These are phyloP conservation scores for Rauvolfia tetraphylla DNA, from an alignment of 257 asterid species.

Conservation along the genomic window DNA sequence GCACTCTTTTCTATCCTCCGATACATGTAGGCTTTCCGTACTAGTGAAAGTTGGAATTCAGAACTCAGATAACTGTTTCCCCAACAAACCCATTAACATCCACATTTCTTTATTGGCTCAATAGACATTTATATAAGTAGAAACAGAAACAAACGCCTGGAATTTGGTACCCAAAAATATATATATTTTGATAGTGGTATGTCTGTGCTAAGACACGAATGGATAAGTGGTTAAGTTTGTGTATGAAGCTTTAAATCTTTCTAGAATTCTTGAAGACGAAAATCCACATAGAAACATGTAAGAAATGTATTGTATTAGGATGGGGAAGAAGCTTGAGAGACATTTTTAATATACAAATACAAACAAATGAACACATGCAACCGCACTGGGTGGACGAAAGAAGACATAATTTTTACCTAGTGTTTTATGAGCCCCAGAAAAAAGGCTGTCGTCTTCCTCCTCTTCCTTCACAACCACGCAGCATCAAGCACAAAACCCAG, in stretches of 20 bases:
- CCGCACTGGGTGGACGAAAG: constrained; percentile 20
- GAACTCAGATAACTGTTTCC: constrained; percentile 13
- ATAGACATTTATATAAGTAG: constrained; percentile 1
- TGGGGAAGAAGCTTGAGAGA: background rate
- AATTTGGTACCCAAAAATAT: background rate
- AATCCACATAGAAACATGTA: constrained; percentile 8
- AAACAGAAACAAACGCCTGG: constrained; percentile 15
- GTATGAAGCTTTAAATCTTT: constrained; percentile 44
- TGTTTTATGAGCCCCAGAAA: constrained; percentile 14
- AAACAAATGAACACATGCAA: constrained; percentile 25
- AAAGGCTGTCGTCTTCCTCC: constrained; percentile 34
- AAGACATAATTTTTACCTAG: constrained; percentile 27
- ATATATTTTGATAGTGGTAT: background rate
- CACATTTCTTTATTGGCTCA: background rate
- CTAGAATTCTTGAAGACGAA: constrained; percentile 37
- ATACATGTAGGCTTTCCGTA: background rate
- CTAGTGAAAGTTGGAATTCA: constrained; percentile 7
- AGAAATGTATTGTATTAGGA: background rate
- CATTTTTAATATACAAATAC: background rate
- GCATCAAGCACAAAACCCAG: constrained; percentile 74
- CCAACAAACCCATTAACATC: background rate
- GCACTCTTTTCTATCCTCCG: constrained; percentile 5
- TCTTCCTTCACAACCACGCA: constrained; percentile 46
- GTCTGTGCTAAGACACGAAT: constrained; percentile 2
- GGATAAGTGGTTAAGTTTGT: constrained; percentile 30